A percentile compares a stretch with the other conserved stretches of the same genome.
Conservation (phyloP, 345 rosid species). For the Noccaea bulbosa region DNA sequence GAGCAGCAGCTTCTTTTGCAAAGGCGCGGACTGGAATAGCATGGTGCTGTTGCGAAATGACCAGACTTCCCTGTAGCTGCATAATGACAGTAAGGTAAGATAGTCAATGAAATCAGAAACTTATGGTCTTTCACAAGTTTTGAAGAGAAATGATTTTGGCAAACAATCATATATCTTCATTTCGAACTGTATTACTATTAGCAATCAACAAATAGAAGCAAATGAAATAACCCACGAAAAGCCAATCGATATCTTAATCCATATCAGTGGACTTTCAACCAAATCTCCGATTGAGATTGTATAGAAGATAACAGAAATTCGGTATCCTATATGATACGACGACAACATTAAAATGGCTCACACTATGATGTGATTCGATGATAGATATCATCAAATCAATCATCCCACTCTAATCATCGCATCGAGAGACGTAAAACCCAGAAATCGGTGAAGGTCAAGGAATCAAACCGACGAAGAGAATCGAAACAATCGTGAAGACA, state of each 20-base stretch:
- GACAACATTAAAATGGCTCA: conserved; percentile 2
- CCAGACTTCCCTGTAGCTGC: conserved; percentile 63
- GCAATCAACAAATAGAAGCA: not conserved
- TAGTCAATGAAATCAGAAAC: not conserved
- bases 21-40: conserved; percentile 66
- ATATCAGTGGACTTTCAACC: not conserved
- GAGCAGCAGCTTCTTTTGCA: conserved; percentile 81
- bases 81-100: conserved; percentile 4
- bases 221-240: not conserved
- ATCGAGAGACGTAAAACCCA: not conserved
- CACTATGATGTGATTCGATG: not conserved
- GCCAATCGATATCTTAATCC: not conserved
- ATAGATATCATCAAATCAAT: not conserved
- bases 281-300: conserved; percentile 22
- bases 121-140: not conserved
- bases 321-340: not conserved
- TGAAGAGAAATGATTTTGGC: not conserved
- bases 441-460: conserved; percentile 10
- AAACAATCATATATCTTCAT: not conserved
- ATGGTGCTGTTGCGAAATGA: conserved; percentile 55
- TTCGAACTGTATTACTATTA: not conserved
- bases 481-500: not conserved
- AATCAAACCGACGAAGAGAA: not conserved
- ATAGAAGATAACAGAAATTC: not conserved
- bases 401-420: not conserved